Percentiles rank a stretch among this genome's conserved stretches.
phyloP scores from a whole-genome alignment of 1,139 yeast species.

The Taiozyma sp. region DNA sequence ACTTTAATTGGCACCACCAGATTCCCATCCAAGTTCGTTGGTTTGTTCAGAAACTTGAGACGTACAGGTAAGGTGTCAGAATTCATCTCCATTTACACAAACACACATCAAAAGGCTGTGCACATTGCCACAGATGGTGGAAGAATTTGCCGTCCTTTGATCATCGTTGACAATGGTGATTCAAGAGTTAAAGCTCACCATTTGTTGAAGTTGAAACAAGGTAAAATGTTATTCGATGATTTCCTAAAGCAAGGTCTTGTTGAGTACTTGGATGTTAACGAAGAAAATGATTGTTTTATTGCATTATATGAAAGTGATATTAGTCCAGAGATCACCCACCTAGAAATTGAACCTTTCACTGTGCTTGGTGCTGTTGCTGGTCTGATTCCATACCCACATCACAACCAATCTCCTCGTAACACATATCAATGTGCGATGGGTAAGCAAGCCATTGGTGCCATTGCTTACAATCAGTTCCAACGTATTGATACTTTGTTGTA shows the following conservation, averaged over 20 bases:
- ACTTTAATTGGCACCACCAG: constrained; percentile 87
- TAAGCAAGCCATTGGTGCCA: constrained; percentile 99
- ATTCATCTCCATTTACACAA: constrained; percentile 86
- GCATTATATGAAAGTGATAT: constrained; percentile 81
- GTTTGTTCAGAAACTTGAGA: constrained; percentile 73
- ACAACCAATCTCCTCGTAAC: constrained; percentile 97
- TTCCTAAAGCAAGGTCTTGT: constrained; percentile 83
- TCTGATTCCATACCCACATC: constrained; percentile 98
- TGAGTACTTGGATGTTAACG: constrained; percentile 95
- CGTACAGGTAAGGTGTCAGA: constrained; percentile 85
- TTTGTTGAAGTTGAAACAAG: constrained; percentile 53
- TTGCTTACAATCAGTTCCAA: constrained; percentile 93
- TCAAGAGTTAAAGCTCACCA: constrained; percentile 74
- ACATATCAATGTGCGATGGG: constrained; percentile 99
- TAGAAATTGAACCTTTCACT: constrained; percentile 96
- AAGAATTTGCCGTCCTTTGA: constrained; percentile 93
- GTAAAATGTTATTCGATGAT: constrained; percentile 84
- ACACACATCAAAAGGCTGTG: constrained; percentile 85
- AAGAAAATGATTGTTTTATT: constrained; percentile 91
- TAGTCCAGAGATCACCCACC: constrained; percentile 62
- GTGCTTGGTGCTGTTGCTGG: constrained; percentile 98
- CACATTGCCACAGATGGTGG: constrained; percentile 99
- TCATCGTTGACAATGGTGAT: constrained; percentile 70
- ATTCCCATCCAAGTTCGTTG: constrained; percentile 78
- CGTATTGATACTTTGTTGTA: constrained; percentile 93